phyloP scores from a whole-genome alignment of 1,284 basidiomycete species.

The Entoloma clypeatum region DNA sequence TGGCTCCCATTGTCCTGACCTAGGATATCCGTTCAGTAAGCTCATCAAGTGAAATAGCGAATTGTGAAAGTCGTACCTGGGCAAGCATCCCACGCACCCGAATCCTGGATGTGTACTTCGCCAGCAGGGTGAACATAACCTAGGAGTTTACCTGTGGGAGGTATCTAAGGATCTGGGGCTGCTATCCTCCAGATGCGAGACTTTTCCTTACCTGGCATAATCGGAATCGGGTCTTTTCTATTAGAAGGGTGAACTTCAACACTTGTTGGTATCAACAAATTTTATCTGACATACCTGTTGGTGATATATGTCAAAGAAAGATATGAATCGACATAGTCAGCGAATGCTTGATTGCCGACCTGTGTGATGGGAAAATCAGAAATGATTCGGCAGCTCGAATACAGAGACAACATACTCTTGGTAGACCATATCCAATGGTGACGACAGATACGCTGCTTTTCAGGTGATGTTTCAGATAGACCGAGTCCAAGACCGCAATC shows the following conservation, averaged over 20 bases:
- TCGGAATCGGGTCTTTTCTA: no score
- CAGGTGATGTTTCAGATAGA: constrained; percentile 28
- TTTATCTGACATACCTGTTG: constrained; percentile 36
- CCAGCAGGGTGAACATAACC: constrained; percentile 31
- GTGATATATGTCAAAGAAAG: constrained; percentile 40
- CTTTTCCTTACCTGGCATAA: no score
- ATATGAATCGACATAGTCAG: constrained; percentile 48
- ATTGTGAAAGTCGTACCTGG: constrained; percentile 21
- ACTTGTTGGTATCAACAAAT: no score
- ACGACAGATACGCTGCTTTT: constrained; percentile 20
- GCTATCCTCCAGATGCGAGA: no score
- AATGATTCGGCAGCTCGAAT: background rate
- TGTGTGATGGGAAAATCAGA: constrained; percentile 9
- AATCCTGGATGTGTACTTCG: constrained; percentile 35
- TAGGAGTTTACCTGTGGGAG: no score
- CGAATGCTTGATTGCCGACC: constrained; percentile 58
- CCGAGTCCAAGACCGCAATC: constrained; percentile 36
- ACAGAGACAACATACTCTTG: constrained; percentile 36
- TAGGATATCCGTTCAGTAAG: constrained; percentile 3
- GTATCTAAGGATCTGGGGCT: no score
- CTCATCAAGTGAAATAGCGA: background rate
- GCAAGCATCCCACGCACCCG: constrained; percentile 38
- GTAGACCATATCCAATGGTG: constrained; percentile 43
- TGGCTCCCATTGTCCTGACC: constrained; percentile 32
- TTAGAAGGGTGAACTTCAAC: no score